Percentiles rank a stretch among this genome's conserved stretches.
phyloP scores from a whole-genome alignment of 345 rosid species.

The Eucalyptus erythrocorys region DNA sequence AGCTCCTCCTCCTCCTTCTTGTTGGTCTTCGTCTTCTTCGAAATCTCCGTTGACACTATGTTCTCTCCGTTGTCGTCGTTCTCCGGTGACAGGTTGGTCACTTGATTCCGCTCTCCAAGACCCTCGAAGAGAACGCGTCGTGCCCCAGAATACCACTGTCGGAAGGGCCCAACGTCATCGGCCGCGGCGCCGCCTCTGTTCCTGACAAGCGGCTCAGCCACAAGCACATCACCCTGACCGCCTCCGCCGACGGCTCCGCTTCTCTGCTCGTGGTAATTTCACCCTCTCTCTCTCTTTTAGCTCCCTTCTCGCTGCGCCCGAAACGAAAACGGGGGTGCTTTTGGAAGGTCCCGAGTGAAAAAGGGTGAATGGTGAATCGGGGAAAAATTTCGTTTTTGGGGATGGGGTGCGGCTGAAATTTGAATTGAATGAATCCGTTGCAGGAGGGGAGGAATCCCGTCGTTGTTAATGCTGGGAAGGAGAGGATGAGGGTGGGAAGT shows the following conservation, averaged over 20 bases:
- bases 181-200: slow-evolving; percentile 40
- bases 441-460: slow-evolving; percentile 89
- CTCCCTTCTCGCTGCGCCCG: not conserved
- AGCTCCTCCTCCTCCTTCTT: not conserved
- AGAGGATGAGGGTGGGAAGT: slow-evolving; percentile 44
- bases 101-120: slow-evolving; percentile 46
- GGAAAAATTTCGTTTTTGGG: not conserved
- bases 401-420: not conserved
- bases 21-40: not conserved
- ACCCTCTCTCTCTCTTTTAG: not conserved
- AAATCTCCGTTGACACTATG: not conserved
- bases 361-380: not conserved
- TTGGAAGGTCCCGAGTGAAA: not conserved
- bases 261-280: slow-evolving; percentile 35
- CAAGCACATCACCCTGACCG: slow-evolving; percentile 50
- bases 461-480: slow-evolving; percentile 46
- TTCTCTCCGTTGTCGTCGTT: not conserved
- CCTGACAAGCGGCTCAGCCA: slow-evolving; percentile 86
- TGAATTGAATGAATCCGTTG: not conserved
- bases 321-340: not conserved
- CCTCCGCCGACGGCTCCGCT: slow-evolving; percentile 40
- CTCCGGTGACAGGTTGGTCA: slow-evolving; percentile 18
- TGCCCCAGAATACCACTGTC: slow-evolving; percentile 35
- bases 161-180: slow-evolving; percentile 50
- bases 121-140: slow-evolving; percentile 43